A percentile compares a stretch with the other conserved stretches of the same genome.
Evolutionary conservation across 108 stramenopile genomes (phyloP).

Genomic region (Ochromonas danica): DNA sequence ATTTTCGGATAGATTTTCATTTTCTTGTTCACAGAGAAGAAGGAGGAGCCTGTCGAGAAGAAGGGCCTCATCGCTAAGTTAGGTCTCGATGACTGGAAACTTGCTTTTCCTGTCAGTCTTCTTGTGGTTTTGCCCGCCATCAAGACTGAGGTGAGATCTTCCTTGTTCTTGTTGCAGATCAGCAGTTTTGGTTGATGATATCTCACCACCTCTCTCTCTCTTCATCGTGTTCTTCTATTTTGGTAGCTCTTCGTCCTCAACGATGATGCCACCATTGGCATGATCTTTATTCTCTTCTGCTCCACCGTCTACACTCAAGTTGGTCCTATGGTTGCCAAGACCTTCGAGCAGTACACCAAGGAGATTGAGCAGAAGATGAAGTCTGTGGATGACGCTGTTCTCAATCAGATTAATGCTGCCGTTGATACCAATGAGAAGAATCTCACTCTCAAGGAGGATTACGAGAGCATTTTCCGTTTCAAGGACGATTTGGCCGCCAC

Average conservation of each 20-base stretch:
- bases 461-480: background rate
- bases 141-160: background rate
- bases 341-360: background rate
- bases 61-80: background rate
- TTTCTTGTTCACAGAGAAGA: background rate
- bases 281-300: background rate
- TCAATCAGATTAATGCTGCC: background rate
- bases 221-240: no score
- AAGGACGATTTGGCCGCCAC: background rate
- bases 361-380: constrained; percentile 7
- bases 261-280: background rate
- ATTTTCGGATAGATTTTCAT: background rate
- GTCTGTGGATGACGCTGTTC: background rate
- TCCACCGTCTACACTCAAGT: constrained; percentile 26
- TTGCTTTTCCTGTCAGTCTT: constrained; percentile 34
- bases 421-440: background rate
- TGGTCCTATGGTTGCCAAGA: constrained; percentile 8
- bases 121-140: background rate
- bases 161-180: constrained; percentile 9
- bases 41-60: constrained; percentile 8
- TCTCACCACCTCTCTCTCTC: no score
- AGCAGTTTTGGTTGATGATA: background rate
- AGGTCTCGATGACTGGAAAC: constrained; percentile 24
- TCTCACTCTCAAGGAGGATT: background rate
- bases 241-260: background rate